Percentiles rank a stretch among this genome's conserved stretches.
These are phyloP conservation scores for Termitomyces sp. DNA, from an alignment of 768 basidiomycete genomes.

Conservation along the genomic window DNA sequence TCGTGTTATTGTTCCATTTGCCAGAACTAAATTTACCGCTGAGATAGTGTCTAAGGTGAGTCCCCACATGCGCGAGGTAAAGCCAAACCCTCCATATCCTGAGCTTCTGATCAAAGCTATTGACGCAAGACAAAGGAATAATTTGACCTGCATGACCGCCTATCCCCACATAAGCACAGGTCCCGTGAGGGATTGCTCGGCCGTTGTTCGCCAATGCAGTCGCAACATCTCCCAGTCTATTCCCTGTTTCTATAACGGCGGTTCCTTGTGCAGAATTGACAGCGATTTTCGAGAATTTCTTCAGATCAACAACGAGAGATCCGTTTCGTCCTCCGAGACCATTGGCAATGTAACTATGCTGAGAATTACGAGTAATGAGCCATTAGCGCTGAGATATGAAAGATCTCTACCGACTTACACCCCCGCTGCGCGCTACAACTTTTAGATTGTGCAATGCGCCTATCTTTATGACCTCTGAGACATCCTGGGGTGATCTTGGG, in stretches of 20 bases:
- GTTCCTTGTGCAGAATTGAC: slow-evolving; percentile 29
- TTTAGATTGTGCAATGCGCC: slow-evolving; percentile 25
- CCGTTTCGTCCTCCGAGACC: slow-evolving; percentile 14
- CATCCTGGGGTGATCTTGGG: slow-evolving; percentile 27
- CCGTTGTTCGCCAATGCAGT: slow-evolving; percentile 29
- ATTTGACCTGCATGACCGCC: slow-evolving; percentile 40
- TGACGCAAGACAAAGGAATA: not conserved
- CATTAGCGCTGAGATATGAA: no score
- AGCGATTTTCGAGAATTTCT: slow-evolving; percentile 31
- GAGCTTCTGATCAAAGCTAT: not conserved
- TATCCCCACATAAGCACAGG: slow-evolving; percentile 46
- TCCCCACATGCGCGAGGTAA: slow-evolving; percentile 44
- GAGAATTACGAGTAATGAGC: not conserved
- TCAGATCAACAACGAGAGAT: slow-evolving; percentile 40
- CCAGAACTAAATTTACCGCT: slow-evolving; percentile 37
- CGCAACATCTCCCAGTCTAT: slow-evolving; percentile 41
- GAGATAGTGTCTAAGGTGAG: slow-evolving; percentile 41
- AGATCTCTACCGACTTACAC: slow-evolving; percentile 21
- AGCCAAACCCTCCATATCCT: slow-evolving; percentile 46
- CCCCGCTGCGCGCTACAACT: slow-evolving; percentile 39
- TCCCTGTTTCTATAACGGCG: slow-evolving; percentile 38
- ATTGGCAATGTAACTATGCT: slow-evolving; percentile 2
- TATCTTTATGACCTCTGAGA: slow-evolving; percentile 30
- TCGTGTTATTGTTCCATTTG: slow-evolving; percentile 35
- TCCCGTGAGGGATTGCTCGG: slow-evolving; percentile 46